Evolutionary conservation across 352 stramenopile species (phyloP), one percentile per base, ranked within the genome.

Genomic region (Peronospora farinosa): DNA sequence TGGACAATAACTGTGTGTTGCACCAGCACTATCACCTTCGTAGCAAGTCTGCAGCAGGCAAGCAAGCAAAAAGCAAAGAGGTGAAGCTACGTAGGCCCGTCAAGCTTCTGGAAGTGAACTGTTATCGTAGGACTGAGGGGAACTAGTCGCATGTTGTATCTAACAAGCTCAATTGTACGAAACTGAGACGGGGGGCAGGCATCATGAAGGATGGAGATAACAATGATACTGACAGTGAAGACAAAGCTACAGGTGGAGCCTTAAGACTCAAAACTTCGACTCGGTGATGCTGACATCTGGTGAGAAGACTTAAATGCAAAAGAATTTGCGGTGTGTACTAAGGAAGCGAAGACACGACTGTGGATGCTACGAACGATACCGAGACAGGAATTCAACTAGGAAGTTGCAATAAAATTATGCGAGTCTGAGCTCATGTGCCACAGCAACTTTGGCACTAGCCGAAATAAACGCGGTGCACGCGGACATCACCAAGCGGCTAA

Each of bases 401-500:
- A 1, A 68, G 77, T 15, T 73, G 82, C 42, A 84, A 72, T 37
- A 1, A 91, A 90, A 38, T 91, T 78, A 43, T 89, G 88, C 51
- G 90, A 91, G 45, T 56, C 61, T 7, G 74, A 89, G 59, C 31
- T 69, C 60, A 35, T 54, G 52, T n/a, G 37, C 47, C 6, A 70
- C 63, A 44, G 78, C 66, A 7, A 76, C 80, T 28, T 91, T 78
- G 13, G 87, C 60, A 23, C 65, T 69, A 2, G 49, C 68, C 15
- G 76, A 93, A 57, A 91, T 91, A 74, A 85, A 86, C 17, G 80
- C 86, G 39, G 54, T 93, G 7, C 82, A 78, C 30, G 48, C 40
- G 31, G 79, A 76, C 19, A 95, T 98, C 53, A 88, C 45, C 86
- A 97, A 66, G 86, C 82, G 6, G 92, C 89, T 1, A 88, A 94